Evolutionary conservation across 1,284 basidiomycete species (phyloP).

Genomic region (Coriolopsis trogii): DNA sequence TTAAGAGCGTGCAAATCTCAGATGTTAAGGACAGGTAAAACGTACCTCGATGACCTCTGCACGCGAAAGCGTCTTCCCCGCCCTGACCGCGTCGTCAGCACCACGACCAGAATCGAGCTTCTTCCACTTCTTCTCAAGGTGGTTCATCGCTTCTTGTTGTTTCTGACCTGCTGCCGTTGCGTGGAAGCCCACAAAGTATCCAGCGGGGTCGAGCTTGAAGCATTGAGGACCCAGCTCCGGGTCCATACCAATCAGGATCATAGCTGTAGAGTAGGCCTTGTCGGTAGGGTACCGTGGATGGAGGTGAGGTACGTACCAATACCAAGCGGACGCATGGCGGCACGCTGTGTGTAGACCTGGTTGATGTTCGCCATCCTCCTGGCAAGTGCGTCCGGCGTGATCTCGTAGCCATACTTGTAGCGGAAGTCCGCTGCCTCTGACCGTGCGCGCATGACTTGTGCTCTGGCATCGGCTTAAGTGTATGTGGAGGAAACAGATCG

Average conservation of each 20-base stretch:
- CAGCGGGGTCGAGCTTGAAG: constrained; percentile 98
- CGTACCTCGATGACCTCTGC: constrained; percentile 84
- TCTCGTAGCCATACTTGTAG: constrained; percentile 98
- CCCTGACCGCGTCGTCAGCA: constrained; percentile 71
- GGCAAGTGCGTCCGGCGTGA: constrained; percentile 93
- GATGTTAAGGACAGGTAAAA: constrained; percentile 10
- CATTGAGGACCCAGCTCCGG: constrained; percentile 90
- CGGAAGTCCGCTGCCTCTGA: constrained; percentile 93
- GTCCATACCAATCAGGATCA: constrained; percentile 96
- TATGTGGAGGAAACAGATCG: constrained; percentile 34
- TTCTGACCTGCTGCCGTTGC: constrained; percentile 97
- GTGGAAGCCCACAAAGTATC: constrained; percentile 98
- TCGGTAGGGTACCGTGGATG: not conserved
- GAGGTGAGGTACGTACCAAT: constrained; percentile 68
- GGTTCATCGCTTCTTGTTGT: constrained; percentile 98
- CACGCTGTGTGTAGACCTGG: constrained; percentile 98
- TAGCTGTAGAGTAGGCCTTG: constrained; percentile 77
- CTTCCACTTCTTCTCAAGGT: constrained; percentile 99
- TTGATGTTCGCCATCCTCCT: constrained; percentile 98
- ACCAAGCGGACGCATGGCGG: constrained; percentile 96
- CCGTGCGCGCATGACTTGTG: constrained; percentile 89
- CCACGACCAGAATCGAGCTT: constrained; percentile 80
- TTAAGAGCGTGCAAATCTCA: no score
- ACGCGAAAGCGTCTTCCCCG: constrained; percentile 66
- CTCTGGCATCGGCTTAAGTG: constrained; percentile 94